Percentiles rank a stretch among this genome's conserved stretches.
phyloP scores from a whole-genome alignment of 176 grass and related monocot genomes.

The Oryza officinalis region DNA sequence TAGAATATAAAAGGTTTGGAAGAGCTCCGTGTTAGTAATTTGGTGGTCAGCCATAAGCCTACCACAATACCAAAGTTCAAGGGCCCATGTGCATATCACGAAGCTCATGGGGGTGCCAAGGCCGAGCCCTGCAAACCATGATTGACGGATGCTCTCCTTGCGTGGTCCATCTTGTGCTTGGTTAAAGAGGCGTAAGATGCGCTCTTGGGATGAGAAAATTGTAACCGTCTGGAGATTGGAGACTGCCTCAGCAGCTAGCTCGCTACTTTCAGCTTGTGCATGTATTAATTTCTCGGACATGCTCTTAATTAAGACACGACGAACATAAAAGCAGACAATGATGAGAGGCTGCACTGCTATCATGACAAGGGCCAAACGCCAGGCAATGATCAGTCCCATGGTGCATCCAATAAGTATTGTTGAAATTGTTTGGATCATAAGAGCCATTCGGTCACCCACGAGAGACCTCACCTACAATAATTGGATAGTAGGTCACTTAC shows the following conservation, averaged over 20 bases:
- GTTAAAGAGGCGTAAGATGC: slow-evolving; percentile 74
- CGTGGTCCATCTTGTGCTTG: slow-evolving; percentile 69
- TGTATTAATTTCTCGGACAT: slow-evolving; percentile 80
- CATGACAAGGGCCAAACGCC: slow-evolving; percentile 86
- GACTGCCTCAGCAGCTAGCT: slow-evolving; percentile 88
- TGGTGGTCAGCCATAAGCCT: slow-evolving; percentile 59
- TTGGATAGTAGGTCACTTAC: slow-evolving; percentile 25
- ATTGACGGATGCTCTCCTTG: slow-evolving; percentile 73
- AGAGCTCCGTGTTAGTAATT: slow-evolving; percentile 73
- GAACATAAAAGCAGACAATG: slow-evolving; percentile 86
- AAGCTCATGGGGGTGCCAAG: slow-evolving; percentile 84
- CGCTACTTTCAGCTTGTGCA: slow-evolving; percentile 79
- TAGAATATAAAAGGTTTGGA: slow-evolving; percentile 97
- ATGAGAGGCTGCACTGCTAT: slow-evolving; percentile 84
- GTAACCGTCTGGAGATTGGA: slow-evolving; percentile 87
- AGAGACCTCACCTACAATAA: slow-evolving; percentile 74
- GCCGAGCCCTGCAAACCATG: slow-evolving; percentile 85
- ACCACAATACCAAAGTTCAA: slow-evolving; percentile 96
- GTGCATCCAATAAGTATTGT: slow-evolving; percentile 76
- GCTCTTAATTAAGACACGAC: slow-evolving; percentile 74
- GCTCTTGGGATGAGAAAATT: slow-evolving; percentile 87
- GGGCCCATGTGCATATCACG: slow-evolving; percentile 77
- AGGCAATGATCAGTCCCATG: slow-evolving; percentile 89
- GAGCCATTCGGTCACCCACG: slow-evolving; percentile 82
- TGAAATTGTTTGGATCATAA: slow-evolving; percentile 85